A percentile compares a stretch with the other conserved stretches of the same genome.
Conservation (phyloP, 495 filamentous ascomycete genomes). For the Neurospora sp. region DNA sequence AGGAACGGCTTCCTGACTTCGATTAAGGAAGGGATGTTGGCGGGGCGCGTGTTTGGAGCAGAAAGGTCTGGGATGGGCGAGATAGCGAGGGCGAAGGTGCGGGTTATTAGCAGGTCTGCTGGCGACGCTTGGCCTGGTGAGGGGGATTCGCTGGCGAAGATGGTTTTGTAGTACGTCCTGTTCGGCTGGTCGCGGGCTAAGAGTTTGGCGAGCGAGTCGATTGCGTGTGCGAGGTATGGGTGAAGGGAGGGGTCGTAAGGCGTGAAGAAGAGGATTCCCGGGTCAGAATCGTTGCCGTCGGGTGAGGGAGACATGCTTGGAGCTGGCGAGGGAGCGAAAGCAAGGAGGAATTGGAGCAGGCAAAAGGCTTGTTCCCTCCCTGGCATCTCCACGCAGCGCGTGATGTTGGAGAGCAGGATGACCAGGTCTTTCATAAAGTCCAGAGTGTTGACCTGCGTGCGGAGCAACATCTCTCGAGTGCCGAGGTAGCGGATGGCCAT, state of each 20-base stretch:
- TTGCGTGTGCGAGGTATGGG: conserved; percentile 77
- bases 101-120: conserved; percentile 75
- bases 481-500: conserved; percentile 77
- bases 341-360: conserved; percentile 78
- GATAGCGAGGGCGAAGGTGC: conserved; percentile 79
- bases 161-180: conserved; percentile 64
- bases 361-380: conserved; percentile 81
- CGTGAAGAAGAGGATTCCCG: conserved; percentile 53
- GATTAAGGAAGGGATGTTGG: conserved; percentile 48
- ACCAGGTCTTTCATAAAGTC: conserved; percentile 97
- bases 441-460: conserved; percentile 68
- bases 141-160: conserved; percentile 61
- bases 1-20: conserved; percentile 77
- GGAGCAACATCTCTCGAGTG: conserved; percentile 77
- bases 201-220: conserved; percentile 85
- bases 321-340: conserved; percentile 73
- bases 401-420: conserved; percentile 76
- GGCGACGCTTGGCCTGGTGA: conserved; percentile 31
- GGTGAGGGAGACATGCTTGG: conserved; percentile 25
- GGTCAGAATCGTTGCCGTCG: conserved; percentile 28
- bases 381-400: conserved; percentile 69
- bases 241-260: conserved; percentile 71
- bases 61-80: conserved; percentile 64
- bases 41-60: conserved; percentile 28
- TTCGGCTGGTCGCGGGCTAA: conserved; percentile 92